Evolutionary conservation across 208 protist genomes (phyloP).

Genomic region (Crithidia brevicula): DNA sequence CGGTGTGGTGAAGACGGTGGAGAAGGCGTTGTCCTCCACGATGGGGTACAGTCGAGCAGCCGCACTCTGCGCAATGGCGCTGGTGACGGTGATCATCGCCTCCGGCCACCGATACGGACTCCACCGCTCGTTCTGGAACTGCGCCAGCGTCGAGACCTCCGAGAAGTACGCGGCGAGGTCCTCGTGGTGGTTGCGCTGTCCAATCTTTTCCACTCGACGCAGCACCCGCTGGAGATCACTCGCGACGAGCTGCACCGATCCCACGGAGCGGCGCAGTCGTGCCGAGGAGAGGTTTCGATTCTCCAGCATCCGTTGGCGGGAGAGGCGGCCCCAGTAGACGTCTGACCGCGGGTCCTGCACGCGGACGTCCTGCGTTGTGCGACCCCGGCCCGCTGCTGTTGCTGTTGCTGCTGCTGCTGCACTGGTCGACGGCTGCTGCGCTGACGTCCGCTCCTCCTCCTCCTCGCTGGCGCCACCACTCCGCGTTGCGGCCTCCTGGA

Average conservation of each 20-base stretch:
- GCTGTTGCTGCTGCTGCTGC: background rate
- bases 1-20: constrained; percentile 5
- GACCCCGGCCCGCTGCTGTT: background rate
- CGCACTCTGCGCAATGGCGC: constrained; percentile 8
- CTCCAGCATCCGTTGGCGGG: constrained; percentile 26
- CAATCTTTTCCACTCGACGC: constrained; percentile 31
- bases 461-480: background rate
- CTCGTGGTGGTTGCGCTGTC: constrained; percentile 31
- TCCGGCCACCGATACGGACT: constrained; percentile 30
- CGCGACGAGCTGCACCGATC: constrained; percentile 6
- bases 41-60: constrained; percentile 11
- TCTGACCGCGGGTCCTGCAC: constrained; percentile 20
- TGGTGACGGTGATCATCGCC: constrained; percentile 26
- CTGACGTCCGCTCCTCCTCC: too few species aligned
- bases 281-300: constrained; percentile 8
- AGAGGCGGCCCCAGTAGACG: constrained; percentile 33
- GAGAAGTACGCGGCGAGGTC: constrained; percentile 58
- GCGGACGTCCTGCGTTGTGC: background rate
- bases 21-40: constrained; percentile 19
- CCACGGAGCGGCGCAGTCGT: constrained; percentile 1
- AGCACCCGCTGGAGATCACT: constrained; percentile 27
- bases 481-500: background rate
- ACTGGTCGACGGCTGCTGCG: too few species aligned
- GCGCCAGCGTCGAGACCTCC: constrained; percentile 27
- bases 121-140: constrained; percentile 32